phyloP scores from a whole-genome alignment of 345 rosid genomes.

The Citrus australasica region DNA sequence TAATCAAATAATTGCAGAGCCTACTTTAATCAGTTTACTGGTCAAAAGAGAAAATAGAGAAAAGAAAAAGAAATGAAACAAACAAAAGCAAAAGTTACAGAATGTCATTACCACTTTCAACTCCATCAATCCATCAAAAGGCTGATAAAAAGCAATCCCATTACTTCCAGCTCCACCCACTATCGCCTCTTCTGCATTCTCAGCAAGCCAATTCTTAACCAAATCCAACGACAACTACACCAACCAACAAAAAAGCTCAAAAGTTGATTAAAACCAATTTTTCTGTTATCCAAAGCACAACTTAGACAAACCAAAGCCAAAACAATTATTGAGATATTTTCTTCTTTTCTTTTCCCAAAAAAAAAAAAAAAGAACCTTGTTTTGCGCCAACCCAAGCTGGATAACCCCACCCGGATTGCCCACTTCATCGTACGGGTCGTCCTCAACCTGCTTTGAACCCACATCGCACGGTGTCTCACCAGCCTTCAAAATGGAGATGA shows the following conservation, averaged over 20 bases:
- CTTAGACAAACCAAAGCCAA: neutral
- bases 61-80: neutral
- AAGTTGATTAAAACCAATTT: neutral
- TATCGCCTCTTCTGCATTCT: conserved; percentile 50
- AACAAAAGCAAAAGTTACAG: neutral
- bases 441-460: conserved; percentile 55
- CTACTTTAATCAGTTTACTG: neutral
- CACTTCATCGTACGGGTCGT: conserved; percentile 65
- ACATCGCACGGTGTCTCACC: conserved; percentile 47
- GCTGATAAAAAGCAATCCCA: conserved; percentile 68
- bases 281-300: neutral
- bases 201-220: conserved; percentile 54
- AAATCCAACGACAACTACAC: conserved; percentile 50
- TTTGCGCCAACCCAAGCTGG: conserved; percentile 71
- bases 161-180: conserved; percentile 45
- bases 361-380: conserved; percentile 36
- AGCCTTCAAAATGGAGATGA: conserved; percentile 39
- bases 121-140: conserved; percentile 66
- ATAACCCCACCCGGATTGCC: conserved; percentile 71
- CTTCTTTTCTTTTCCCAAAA: neutral
- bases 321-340: neutral
- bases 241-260: neutral
- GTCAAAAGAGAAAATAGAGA: neutral
- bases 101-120: conserved; percentile 63
- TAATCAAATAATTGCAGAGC: neutral